Evolutionary conservation across 495 filamentous ascomycete genomes (phyloP).

Genomic region (Trypethelium eluteriae): DNA sequence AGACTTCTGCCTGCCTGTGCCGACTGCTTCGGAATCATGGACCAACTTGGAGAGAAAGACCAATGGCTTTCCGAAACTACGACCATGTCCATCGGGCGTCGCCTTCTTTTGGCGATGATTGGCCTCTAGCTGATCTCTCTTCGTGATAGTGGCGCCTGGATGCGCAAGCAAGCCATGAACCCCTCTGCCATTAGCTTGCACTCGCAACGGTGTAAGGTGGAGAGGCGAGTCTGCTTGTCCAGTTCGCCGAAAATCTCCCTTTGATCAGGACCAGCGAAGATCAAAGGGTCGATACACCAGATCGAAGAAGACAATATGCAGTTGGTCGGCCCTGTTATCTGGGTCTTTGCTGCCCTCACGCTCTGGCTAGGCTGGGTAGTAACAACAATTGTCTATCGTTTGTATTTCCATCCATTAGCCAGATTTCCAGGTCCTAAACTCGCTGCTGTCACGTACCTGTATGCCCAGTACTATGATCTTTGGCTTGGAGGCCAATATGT

Average conservation of each 20-base stretch:
- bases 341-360: background rate
- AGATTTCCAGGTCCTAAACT: constrained; percentile 20
- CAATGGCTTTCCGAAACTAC: constrained; percentile 1
- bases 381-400: constrained; percentile 2
- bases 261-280: constrained; percentile 5
- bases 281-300: background rate
- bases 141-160: background rate
- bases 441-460: constrained; percentile 17
- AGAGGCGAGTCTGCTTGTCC: constrained; percentile 4
- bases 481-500: constrained; percentile 8
- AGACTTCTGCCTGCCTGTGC: background rate
- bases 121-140: constrained; percentile 1
- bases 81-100: constrained; percentile 1
- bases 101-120: background rate
- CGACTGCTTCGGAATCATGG: constrained; percentile 6
- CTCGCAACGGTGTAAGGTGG: background rate
- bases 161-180: background rate
- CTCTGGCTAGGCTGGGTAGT: constrained; percentile 7
- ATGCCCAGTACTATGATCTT: constrained; percentile 21
- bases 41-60: background rate
- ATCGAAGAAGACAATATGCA: background rate
- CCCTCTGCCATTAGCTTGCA: background rate
- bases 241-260: constrained; percentile 1
- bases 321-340: background rate
- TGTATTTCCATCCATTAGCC: constrained; percentile 13